Base-by-base conservation (phyloP, 768 basidiomycete genomes). In the Mycena olivaceomarginata region DNA sequence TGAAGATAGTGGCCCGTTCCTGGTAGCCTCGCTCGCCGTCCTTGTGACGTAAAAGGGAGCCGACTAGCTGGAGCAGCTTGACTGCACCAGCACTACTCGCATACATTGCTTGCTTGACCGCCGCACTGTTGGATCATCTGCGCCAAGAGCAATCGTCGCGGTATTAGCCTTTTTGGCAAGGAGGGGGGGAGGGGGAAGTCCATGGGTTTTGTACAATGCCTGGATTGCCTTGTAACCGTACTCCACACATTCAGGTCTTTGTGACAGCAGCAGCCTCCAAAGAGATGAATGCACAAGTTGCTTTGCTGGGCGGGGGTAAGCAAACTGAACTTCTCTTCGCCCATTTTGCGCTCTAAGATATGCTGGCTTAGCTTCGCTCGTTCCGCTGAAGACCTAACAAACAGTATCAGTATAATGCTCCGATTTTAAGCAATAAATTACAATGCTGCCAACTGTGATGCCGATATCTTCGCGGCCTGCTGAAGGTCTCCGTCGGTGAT, bases 31-130 rank as follows among this genome's bases (percentile, higher is more conserved):
- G 31, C 31, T 31, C 31, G 31, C 31, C 80, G 43, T 81, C 80
- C 72, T 81, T 82, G 77, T 86, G 77, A 37, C 79, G 73, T 57
- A 85, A 82, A 5, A 85, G 53, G 0, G 79, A 69, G 1, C 84
- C 84, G 8, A 82, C 73, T 25, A 84, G 79, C 11, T 74, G 73
- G 0, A 77, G 56, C 6, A 81, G 67, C 75, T 84, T 84, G 13
- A 82, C 78, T 2, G 25, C 59, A 18, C 59, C 59, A 11, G 59
- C 25, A 31, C 10, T 31, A 25, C 15, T 60, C 22, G 15, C 22
- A 25, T 60, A 8, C 5, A 60, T 25, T 6, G 59, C 59, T 11
- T 37, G 10, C 37, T 60, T 10, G 3, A 37, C 59, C 12, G 83
- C 80, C 2, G 69, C 74, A 5, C 69, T 68, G n/a, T 75, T 22